Base-by-base conservation (phyloP, 2,329 filamentous ascomycete genomes). In the Penicillium sp. region DNA sequence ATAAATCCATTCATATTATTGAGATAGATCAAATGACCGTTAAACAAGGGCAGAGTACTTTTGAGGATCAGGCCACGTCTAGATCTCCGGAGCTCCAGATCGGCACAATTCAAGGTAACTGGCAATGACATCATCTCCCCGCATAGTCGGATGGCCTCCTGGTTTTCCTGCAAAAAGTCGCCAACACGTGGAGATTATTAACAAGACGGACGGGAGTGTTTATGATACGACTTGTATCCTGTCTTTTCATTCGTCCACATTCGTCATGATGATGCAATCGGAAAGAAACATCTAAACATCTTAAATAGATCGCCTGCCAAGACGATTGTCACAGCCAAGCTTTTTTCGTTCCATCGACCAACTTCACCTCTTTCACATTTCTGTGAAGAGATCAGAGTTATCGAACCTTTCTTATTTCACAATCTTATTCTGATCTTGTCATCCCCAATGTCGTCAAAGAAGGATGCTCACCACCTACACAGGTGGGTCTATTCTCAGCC, bases 401-500 rank as follows among this genome's bases (percentile, higher is more conserved):
- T 3, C 15, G 13, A 8, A 47, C 9, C 9, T 58, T 22, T 40
- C 53, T 9, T 30, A 8, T 17, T 37, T 9, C 19, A 10, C 5
- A 42, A 8, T n/a, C 9, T 1, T 10, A 12, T 13, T 15, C n/a
- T 33, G 1, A 12, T n/a, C 30, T 45, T 4, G 49, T 2, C 22
- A 19, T 22, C 7, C 26, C 55, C 2, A 42, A 65, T 65, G 60
- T 5, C 50, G 8, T 17, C 26, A 1, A 64, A 59, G 12, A 17
- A 30, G 12, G 40, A 59, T 17, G 12, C 56, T 4, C 67, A 68
- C 35, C 63, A 66, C 50, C 63, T 70, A 13, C 65, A 70, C 28
- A 50, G 56, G 68, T 70, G 63, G 37, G 60, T n/a, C 9, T 22
- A 8, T 40, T 42, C 19, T 19, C 1, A 5, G 17, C 9, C 3